Conservation (phyloP, 306 rosid species). For the Cicer judaicum region DNA sequence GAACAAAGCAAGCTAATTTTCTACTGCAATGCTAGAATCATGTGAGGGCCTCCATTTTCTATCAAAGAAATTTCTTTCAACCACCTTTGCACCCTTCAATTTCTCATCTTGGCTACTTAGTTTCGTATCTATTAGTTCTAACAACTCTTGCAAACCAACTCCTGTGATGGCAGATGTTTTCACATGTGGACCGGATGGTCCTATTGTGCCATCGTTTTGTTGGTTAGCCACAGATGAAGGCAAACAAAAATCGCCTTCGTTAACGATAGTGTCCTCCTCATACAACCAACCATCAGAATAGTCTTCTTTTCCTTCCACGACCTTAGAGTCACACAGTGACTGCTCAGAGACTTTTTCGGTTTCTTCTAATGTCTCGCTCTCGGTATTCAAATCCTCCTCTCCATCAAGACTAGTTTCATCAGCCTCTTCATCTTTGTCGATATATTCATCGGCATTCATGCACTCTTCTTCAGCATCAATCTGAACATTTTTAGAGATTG, state of each 20-base stretch:
- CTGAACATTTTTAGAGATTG: conserved; percentile 52
- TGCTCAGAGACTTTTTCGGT: conserved; percentile 33
- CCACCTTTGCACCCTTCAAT: conserved; percentile 51
- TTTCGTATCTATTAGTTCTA: conserved; percentile 74
- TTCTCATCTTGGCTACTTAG: conserved; percentile 62
- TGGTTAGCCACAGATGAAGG: conserved; percentile 41
- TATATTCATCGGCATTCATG: conserved; percentile 48
- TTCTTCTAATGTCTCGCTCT: conserved; percentile 35
- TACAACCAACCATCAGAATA: conserved; percentile 68
- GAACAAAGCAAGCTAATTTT: conserved; percentile 47
- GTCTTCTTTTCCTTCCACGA: conserved; percentile 55
- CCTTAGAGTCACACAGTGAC: conserved; percentile 37
- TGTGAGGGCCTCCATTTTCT: conserved; percentile 88
- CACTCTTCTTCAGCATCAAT: conserved; percentile 71
- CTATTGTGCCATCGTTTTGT: conserved; percentile 39
- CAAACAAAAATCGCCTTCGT: conserved; percentile 47
- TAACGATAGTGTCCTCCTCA: conserved; percentile 48
- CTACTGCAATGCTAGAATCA: conserved; percentile 51
- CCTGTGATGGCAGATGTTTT: conserved; percentile 77
- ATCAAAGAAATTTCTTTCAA: conserved; percentile 56
- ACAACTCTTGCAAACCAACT: conserved; percentile 84
- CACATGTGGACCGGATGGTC: conserved; percentile 65
- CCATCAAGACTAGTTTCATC: conserved; percentile 46
- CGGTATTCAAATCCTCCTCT: conserved; percentile 45
- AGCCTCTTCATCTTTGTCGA: conserved; percentile 48